Percentiles rank a stretch among this genome's conserved stretches.
Conservation (phyloP, 768 basidiomycete genomes). For the Artomyces pyxidatus region DNA sequence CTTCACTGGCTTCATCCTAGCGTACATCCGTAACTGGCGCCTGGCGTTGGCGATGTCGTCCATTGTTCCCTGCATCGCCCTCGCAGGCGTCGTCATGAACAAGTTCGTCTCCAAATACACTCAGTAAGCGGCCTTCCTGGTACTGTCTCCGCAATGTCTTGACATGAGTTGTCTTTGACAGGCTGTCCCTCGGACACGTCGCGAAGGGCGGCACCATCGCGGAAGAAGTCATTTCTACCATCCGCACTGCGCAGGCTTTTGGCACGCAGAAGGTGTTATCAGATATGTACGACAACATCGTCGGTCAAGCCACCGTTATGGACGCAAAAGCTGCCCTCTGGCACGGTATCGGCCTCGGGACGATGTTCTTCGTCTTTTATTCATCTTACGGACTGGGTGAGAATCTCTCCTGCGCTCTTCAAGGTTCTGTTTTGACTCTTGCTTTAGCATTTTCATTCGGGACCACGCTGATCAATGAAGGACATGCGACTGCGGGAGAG, state of each 20-base stretch:
- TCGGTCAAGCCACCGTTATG: conserved; percentile 39
- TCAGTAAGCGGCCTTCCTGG: conserved; percentile 42
- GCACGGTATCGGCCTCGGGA: conserved; percentile 50
- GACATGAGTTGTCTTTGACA: no score
- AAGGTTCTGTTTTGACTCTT: conserved; percentile 1
- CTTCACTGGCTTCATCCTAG: conserved; percentile 71
- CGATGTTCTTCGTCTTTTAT: conserved; percentile 80
- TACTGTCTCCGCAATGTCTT: no score
- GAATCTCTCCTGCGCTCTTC: conserved; percentile 13
- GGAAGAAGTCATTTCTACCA: conserved; percentile 83
- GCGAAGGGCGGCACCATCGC: conserved; percentile 77
- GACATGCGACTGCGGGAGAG: conserved; percentile 49
- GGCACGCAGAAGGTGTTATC: conserved; percentile 62
- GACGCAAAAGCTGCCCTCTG: conserved; percentile 47
- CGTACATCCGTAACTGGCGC: conserved; percentile 65
- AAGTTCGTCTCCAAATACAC: conserved; percentile 53
- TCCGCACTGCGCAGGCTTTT: conserved; percentile 87
- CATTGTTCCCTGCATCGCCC: conserved; percentile 75
- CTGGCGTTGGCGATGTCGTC: conserved; percentile 77
- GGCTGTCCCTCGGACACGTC: conserved; percentile 58
- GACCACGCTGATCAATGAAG: conserved; percentile 64
- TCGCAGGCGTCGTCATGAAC: conserved; percentile 69
- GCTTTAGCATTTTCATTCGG: conserved; percentile 76
- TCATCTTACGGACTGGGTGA: conserved; percentile 55
- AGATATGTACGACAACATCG: conserved; percentile 51